Percentiles rank a stretch among this genome's conserved stretches.
These are phyloP conservation scores for Phaseolus coccineus DNA, from an alignment of 331 rosid genomes.

Conservation along the genomic window DNA sequence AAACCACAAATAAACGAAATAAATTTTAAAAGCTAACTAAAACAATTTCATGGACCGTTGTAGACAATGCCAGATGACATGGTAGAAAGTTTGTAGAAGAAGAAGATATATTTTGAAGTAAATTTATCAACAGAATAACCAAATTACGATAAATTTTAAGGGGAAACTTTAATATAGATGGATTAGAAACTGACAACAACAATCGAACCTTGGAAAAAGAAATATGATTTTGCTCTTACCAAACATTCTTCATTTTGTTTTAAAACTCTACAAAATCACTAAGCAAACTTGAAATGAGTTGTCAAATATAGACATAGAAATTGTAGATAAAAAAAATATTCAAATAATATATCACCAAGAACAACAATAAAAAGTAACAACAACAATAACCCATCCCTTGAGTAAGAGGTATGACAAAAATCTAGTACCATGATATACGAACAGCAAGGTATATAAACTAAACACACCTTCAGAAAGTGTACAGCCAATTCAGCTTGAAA, in stretches of 20 bases:
- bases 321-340: background rate
- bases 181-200: background rate
- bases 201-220: constrained; percentile 2
- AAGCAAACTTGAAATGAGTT: constrained; percentile 25
- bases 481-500: constrained; percentile 96
- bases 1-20: background rate
- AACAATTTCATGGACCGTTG: constrained; percentile 4
- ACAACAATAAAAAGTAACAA: background rate
- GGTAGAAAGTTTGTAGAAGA: background rate
- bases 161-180: too few species aligned
- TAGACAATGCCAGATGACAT: background rate
- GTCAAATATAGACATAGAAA: background rate
- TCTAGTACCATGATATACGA: background rate
- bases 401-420: constrained; percentile 1
- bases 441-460: constrained; percentile 24
- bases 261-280: constrained; percentile 17
- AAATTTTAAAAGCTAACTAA: background rate
- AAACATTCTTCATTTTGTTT: constrained; percentile 22
- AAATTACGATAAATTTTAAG: background rate
- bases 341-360: background rate
- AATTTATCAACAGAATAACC: background rate
- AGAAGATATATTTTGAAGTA: background rate
- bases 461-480: constrained; percentile 85
- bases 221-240: constrained; percentile 24
- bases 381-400: background rate